Conservation (phyloP, 345 rosid species). For the Gossypium rotundifolium region DNA sequence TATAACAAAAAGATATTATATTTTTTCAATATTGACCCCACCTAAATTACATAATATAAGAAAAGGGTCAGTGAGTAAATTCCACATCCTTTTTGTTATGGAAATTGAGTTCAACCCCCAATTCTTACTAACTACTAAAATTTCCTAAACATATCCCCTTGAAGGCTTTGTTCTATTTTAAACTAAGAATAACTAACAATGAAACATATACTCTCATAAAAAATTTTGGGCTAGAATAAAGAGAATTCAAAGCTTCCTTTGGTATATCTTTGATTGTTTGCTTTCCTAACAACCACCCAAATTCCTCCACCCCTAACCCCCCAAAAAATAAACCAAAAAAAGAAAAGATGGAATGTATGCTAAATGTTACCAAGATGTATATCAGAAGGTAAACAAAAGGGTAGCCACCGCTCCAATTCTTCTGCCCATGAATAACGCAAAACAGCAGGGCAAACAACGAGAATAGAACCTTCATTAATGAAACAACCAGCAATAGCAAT, state of each 20-base stretch:
- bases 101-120: background rate
- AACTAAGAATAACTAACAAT: background rate
- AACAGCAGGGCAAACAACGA: constrained; percentile 92
- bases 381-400: constrained; percentile 79
- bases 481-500: constrained; percentile 90
- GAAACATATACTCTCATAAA: background rate
- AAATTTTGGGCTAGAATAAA: background rate
- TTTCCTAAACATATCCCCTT: background rate
- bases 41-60: background rate
- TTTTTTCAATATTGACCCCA: background rate
- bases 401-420: constrained; percentile 93
- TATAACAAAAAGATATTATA: background rate
- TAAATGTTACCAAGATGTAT: constrained; percentile 69
- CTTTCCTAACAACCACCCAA: background rate
- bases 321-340: background rate
- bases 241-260: background rate
- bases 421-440: constrained; percentile 92
- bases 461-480: constrained; percentile 66
- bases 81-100: background rate
- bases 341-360: background rate
- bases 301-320: background rate
- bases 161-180: background rate
- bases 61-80: background rate
- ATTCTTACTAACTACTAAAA: background rate
- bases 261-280: background rate